Evolutionary conservation across 2,329 filamentous ascomycete genomes (phyloP).

Genomic region (Aspergillus oerlinghausenensis): DNA sequence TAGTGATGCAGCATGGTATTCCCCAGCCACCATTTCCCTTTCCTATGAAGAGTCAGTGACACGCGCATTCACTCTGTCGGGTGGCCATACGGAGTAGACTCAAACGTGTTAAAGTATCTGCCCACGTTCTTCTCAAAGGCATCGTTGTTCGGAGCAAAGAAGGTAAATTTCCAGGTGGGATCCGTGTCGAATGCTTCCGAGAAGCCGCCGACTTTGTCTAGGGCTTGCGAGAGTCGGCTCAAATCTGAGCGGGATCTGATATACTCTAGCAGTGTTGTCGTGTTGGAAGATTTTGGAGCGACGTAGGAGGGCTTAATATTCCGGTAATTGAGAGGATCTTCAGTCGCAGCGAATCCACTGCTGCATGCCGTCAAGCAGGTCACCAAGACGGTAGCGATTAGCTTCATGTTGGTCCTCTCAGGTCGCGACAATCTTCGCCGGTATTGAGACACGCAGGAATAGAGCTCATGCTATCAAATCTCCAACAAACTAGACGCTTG

Average conservation of each 20-base stretch:
- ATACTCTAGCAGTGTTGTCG: neutral
- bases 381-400: neutral
- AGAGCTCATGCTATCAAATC: too few relatives aligned
- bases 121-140: conserved; percentile 26
- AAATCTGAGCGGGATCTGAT: neutral
- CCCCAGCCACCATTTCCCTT: conserved; percentile 6
- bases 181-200: conserved; percentile 23
- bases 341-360: neutral
- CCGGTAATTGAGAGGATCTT: neutral
- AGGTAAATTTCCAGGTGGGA: conserved; percentile 26
- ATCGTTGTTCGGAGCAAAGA: conserved; percentile 28
- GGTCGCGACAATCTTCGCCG: too few relatives aligned
- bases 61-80: neutral
- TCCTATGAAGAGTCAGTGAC: neutral
- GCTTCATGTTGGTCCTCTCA: neutral
- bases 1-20: conserved; percentile 4
- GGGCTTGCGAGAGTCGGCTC: neutral
- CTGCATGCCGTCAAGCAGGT: neutral
- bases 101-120: conserved; percentile 14
- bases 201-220: conserved; percentile 19
- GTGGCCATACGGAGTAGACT: neutral
- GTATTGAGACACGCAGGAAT: too few relatives aligned
- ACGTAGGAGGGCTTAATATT: neutral
- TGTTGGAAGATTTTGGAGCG: neutral
- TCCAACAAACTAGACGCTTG: too few relatives aligned